Percentiles rank a stretch among this genome's conserved stretches.
These are phyloP conservation scores for Fusarium sp. DNA, from an alignment of 2,329 filamentous ascomycete species.

Conservation along the genomic window DNA sequence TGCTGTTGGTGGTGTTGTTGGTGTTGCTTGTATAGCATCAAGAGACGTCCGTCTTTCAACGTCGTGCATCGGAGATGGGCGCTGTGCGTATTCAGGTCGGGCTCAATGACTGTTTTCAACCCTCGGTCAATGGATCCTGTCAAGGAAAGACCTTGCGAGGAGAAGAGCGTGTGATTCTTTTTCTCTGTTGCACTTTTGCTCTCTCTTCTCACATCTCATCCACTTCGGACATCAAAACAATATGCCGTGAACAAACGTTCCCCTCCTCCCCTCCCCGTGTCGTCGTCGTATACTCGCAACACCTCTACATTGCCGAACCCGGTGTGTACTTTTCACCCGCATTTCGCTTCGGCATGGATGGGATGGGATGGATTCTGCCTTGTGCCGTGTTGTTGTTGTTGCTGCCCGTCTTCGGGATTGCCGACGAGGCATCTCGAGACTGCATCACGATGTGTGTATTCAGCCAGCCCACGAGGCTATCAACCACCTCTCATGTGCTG, in stretches of 20 bases:
- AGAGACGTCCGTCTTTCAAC: neutral
- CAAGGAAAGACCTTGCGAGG: neutral
- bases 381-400: neutral
- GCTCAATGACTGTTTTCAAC: neutral
- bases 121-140: neutral
- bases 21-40: neutral
- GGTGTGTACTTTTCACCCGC: neutral
- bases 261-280: neutral
- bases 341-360: neutral
- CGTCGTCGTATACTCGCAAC: neutral
- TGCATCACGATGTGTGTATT: neutral
- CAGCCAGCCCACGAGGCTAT: slow-evolving; percentile 9
- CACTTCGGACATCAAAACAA: neutral
- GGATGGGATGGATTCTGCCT: neutral
- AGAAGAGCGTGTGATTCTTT: neutral
- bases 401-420: neutral
- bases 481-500: slow-evolving; percentile 7
- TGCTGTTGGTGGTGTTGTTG: neutral
- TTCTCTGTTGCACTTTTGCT: neutral
- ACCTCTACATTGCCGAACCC: neutral
- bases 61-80: neutral
- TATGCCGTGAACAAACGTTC: neutral
- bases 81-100: neutral
- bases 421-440: slow-evolving; percentile 26
- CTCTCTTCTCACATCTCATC: neutral